Percentiles rank a stretch among this genome's conserved stretches.
Conservation (phyloP, 2,329 filamentous ascomycete genomes). For the Cordyceps tenuipes region DNA sequence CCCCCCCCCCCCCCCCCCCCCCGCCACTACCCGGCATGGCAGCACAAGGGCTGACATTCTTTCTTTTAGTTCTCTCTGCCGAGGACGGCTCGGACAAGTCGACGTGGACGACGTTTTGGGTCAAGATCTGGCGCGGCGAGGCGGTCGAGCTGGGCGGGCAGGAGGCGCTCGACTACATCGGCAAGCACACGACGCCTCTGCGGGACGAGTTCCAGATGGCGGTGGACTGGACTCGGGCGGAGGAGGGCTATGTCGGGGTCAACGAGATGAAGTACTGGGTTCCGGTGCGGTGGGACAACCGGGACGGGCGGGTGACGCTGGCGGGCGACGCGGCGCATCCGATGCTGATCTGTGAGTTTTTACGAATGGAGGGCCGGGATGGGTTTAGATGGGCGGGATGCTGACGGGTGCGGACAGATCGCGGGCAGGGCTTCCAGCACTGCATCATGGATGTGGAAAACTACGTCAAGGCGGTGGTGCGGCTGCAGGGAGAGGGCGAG, state of each 20-base stretch:
- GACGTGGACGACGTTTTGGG: constrained; percentile 27
- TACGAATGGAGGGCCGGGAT: too few relatives aligned
- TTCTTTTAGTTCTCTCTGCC: constrained; percentile 20
- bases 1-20: too few relatives aligned
- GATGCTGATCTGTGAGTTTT: constrained; percentile 34
- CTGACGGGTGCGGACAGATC: constrained; percentile 18
- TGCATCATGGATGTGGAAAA: constrained; percentile 31
- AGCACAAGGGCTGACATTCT: too few relatives aligned
- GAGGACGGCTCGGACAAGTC: constrained; percentile 18
- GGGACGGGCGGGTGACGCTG: constrained; percentile 26
- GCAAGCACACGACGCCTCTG: constrained; percentile 19
- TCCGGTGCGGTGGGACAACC: constrained; percentile 24
- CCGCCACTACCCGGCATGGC: too few relatives aligned
- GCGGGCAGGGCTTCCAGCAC: constrained; percentile 39
- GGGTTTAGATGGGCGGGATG: too few relatives aligned
- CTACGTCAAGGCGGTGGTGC: constrained; percentile 26
- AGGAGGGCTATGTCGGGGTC: constrained; percentile 22
- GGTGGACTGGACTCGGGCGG: constrained; percentile 28
- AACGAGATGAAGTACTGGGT: constrained; percentile 32
- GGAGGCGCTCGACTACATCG: constrained; percentile 27
- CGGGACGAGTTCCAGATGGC: constrained; percentile 24
- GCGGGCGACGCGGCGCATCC: constrained; percentile 35
- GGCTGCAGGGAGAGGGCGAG: constrained; percentile 11
- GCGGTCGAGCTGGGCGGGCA: constrained; percentile 23
- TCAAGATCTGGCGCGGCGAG: constrained; percentile 26